Conservation (phyloP, 2,329 filamentous ascomycete species). For the Neonectria faginata region DNA sequence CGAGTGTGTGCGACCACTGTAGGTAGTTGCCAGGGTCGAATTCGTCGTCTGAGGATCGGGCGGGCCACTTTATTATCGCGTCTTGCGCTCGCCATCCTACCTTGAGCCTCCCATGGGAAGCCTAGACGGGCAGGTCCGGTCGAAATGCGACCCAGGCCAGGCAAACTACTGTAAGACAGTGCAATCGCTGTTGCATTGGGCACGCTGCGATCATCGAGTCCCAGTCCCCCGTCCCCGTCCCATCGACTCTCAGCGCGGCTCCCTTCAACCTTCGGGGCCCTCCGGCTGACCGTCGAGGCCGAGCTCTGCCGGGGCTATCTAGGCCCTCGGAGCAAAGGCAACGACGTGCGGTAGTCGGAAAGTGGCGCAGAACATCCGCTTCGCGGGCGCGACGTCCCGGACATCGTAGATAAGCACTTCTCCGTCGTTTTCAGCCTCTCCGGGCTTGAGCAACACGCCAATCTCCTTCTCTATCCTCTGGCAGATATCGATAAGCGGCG, state of each 20-base stretch:
- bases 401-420: slow-evolving; percentile 75
- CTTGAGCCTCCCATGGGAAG: not conserved
- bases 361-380: slow-evolving; percentile 96
- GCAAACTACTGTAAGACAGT: not conserved
- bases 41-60: not conserved
- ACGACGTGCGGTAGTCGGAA: slow-evolving; percentile 87
- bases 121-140: slow-evolving; percentile 10
- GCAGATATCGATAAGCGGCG: slow-evolving; percentile 65
- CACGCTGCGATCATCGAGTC: slow-evolving; percentile 18
- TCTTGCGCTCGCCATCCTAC: slow-evolving; percentile 3
- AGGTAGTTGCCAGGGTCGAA: not conserved
- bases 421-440: slow-evolving; percentile 59
- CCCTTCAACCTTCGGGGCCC: slow-evolving; percentile 13
- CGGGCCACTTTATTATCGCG: slow-evolving; percentile 8
- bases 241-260: slow-evolving; percentile 13
- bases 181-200: slow-evolving; percentile 14
- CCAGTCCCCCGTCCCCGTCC: not conserved
- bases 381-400: slow-evolving; percentile 89
- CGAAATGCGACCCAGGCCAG: not conserved
- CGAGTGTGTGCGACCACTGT: not conserved
- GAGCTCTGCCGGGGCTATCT: slow-evolving; percentile 34
- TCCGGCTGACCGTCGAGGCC: slow-evolving; percentile 34
- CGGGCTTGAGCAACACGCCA: slow-evolving; percentile 55
- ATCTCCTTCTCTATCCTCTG: slow-evolving; percentile 56
- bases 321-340: slow-evolving; percentile 71